Evolutionary conservation across 31 red algal genomes (phyloP), one percentile per base, ranked within the genome.

Genomic region (Bonnemaisonia californica): DNA sequence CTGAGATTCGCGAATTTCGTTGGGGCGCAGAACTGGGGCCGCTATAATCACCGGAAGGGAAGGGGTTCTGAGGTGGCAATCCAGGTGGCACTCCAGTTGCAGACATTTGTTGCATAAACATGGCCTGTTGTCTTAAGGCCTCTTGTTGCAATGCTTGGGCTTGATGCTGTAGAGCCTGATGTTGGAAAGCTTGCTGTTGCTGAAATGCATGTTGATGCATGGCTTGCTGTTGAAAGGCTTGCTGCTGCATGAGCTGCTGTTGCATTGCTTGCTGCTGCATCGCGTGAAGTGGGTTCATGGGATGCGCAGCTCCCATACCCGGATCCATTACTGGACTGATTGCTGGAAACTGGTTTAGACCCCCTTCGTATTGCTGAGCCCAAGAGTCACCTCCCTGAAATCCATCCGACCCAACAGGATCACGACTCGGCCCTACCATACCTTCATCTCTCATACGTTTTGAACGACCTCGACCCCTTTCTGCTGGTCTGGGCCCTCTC

Each of bases 71-170:
- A 27, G 41, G n/a, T 63, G 45, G 39, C 2, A 61, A 16, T n/a
- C 55, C 51, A 28, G 80, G 47, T 22, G 27, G 37, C 26, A 70
- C 37, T 3, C 74, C 84, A 29, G 55, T 67, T 48, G 39, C 88
- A 2, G 88, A 81, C 80, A 77, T 80, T 34, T 83, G n/a, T n/a
- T n/a, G 76, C 88, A 84, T 83, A 12, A 83, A 63, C 45, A 84
- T 31, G 2, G 74, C 79, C 60, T 83, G 70, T 27, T 78, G 67
- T 1, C 65, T 69, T 51, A 79, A 28, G 9, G 54, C 74, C 37
- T 78, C 63, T 71, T 88, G 74, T 60, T 77, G 86, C 69, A 77
- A 30, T 18, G 62, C 19, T 76, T 90, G 86, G 24, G 62, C 19
- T 82, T 90, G 86, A 29, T 90, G 86, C 37, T 90, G 65, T 27